Percentiles rank a stretch among this genome's conserved stretches.
These are phyloP conservation scores for Candida schatavii DNA, from an alignment of 805 yeast species.

Conservation along the genomic window DNA sequence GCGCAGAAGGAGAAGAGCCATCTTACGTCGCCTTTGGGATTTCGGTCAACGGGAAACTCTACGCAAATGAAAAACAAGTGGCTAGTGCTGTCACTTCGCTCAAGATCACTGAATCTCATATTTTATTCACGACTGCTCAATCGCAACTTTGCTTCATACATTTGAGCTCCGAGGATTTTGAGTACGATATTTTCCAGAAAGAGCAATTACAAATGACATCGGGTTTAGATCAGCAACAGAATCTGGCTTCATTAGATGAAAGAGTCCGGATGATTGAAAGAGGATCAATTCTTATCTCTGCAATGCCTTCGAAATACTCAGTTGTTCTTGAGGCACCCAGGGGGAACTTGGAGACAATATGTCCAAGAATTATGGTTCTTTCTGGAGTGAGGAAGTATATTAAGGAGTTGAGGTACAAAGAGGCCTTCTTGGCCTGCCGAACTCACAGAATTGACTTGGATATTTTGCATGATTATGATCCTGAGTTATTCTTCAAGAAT, in stretches of 20 bases:
- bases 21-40: slow-evolving; percentile 63
- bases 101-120: slow-evolving; percentile 63
- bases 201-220: slow-evolving; percentile 24
- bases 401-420: slow-evolving; percentile 50
- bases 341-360: slow-evolving; percentile 92
- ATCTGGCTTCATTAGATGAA: slow-evolving; percentile 50
- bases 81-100: slow-evolving; percentile 81
- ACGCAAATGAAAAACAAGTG: slow-evolving; percentile 55
- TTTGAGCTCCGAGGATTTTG: slow-evolving; percentile 40
- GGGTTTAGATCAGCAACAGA: slow-evolving; percentile 14
- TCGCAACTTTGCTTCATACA: slow-evolving; percentile 81
- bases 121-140: slow-evolving; percentile 85
- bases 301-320: slow-evolving; percentile 77
- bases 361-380: slow-evolving; percentile 88
- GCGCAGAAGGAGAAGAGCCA: slow-evolving; percentile 15
- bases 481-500: slow-evolving; percentile 61
- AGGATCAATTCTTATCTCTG: slow-evolving; percentile 81
- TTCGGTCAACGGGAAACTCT: slow-evolving; percentile 71
- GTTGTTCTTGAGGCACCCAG: slow-evolving; percentile 92
- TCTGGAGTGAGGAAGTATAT: slow-evolving; percentile 77
- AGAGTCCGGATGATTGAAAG: slow-evolving; percentile 86
- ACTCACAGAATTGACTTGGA: slow-evolving; percentile 91
- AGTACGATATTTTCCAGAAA: slow-evolving; percentile 19
- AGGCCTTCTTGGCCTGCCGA: slow-evolving; percentile 83
- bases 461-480: slow-evolving; percentile 82